phyloP scores from a whole-genome alignment of 345 rosid genomes.

The Corchorus olitorius region DNA sequence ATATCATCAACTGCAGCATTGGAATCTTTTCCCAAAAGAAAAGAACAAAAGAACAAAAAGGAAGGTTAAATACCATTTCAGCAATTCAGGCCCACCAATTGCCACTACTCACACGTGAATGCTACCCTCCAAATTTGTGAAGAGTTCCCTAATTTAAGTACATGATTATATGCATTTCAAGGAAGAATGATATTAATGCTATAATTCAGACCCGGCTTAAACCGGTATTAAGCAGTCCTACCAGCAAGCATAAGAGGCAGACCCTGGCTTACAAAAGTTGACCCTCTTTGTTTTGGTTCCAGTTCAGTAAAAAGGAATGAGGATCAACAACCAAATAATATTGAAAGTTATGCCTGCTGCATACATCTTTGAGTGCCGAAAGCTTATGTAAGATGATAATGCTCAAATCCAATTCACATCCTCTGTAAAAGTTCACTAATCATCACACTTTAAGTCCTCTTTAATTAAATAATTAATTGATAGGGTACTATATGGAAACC shows the following conservation, averaged over 20 bases:
- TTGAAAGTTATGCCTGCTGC: background rate
- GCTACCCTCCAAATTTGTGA: background rate
- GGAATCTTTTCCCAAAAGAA: constrained; percentile 10
- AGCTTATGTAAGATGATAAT: background rate
- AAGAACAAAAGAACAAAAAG: background rate
- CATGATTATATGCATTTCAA: background rate
- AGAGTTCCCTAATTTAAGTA: background rate
- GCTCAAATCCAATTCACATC: background rate
- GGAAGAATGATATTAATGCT: background rate
- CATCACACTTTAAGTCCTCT: background rate
- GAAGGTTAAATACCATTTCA: no score
- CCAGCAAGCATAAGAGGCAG: background rate
- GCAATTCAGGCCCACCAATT: constrained; percentile 13
- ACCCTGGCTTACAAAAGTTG: background rate
- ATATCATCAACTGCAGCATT: background rate
- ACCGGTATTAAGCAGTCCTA: background rate
- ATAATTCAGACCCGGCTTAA: background rate
- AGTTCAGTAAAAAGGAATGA: background rate
- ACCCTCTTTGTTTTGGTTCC: background rate
- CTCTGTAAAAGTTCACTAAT: background rate
- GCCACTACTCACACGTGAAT: constrained; percentile 4
- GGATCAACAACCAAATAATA: background rate
- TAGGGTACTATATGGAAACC: no score
- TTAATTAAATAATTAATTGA: background rate
- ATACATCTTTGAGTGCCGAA: background rate